These are phyloP conservation scores for Vigna trinervia DNA, from an alignment of 306 rosid genomes.

Conservation along the genomic window DNA sequence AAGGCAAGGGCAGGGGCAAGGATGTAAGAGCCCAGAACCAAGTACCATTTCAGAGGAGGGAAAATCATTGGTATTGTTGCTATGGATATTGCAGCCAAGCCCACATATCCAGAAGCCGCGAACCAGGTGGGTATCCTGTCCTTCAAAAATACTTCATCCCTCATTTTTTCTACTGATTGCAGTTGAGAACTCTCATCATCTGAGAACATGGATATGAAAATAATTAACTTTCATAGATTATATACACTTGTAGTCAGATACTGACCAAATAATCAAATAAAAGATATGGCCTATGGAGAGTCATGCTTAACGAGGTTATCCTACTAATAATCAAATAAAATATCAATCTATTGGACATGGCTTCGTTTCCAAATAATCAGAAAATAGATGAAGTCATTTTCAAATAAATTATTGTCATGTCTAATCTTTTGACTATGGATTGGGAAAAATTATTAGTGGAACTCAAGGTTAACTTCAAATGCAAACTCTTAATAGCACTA, in stretches of 20 bases:
- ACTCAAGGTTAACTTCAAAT: constrained; percentile 1
- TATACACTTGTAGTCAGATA: neutral
- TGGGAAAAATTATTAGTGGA: neutral
- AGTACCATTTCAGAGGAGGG: constrained; percentile 95
- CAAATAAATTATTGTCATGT: neutral
- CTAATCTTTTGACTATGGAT: neutral
- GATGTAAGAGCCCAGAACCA: constrained; percentile 80
- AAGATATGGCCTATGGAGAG: neutral
- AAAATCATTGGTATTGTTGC: constrained; percentile 80
- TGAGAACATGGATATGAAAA: constrained; percentile 51
- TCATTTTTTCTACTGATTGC: constrained; percentile 58
- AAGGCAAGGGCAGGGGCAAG: constrained; percentile 95
- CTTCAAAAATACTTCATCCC: constrained; percentile 77
- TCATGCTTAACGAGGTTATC: neutral
- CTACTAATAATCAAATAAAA: neutral
- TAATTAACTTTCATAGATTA: constrained; percentile 28
- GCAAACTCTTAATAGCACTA: neutral
- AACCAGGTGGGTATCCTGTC: constrained; percentile 87
- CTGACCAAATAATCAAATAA: too few species aligned
- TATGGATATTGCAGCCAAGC: constrained; percentile 73
- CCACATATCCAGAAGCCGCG: constrained; percentile 87
- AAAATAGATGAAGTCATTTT: constrained; percentile 13
- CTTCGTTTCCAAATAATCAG: neutral
- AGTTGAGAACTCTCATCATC: constrained; percentile 61
- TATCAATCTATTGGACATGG: neutral